A percentile compares a stretch with the other conserved stretches of the same genome.
Evolutionary conservation across 768 basidiomycete species (phyloP).

Genomic region (Lactifluus volemus): DNA sequence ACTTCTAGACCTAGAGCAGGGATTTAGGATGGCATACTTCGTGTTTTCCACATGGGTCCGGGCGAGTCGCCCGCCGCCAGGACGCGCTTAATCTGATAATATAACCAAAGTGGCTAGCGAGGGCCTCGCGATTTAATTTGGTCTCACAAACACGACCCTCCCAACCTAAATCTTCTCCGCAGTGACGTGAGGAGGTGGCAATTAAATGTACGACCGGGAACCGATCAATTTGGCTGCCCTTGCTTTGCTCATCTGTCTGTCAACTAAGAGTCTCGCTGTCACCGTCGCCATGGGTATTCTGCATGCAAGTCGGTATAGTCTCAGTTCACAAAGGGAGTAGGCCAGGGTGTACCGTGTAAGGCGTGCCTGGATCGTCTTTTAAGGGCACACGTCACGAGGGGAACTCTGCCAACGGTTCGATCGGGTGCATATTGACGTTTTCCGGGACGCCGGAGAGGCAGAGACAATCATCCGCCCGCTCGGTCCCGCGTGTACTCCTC

Average conservation of each 20-base stretch:
- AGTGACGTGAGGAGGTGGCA: constrained; percentile 5
- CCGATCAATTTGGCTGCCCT: background rate
- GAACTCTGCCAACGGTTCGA: constrained; percentile 12
- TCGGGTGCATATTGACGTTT: constrained; percentile 8
- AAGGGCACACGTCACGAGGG: constrained; percentile 19
- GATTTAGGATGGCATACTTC: background rate
- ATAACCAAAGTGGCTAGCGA: constrained; percentile 5
- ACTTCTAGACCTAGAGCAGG: background rate
- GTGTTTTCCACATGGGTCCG: background rate
- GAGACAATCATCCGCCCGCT: background rate
- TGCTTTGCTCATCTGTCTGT: constrained; percentile 3
- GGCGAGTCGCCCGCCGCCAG: background rate
- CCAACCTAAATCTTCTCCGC: background rate
- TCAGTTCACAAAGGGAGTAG: background rate
- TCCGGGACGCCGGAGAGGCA: constrained; percentile 8
- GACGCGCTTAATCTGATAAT: background rate
- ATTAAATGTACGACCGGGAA: constrained; percentile 3
- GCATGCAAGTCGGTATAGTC: background rate
- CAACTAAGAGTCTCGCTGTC: constrained; percentile 3
- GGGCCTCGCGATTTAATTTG: background rate
- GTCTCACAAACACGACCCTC: background rate
- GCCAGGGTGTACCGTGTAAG: constrained; percentile 6
- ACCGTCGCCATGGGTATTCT: background rate
- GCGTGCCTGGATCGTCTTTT: constrained; percentile 19
- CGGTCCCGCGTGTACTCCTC: constrained; percentile 7